Evolutionary conservation across 129 eudicot species (phyloP), one percentile per base, ranked within the genome.

Genomic region (Helichrysum umbraculigerum): DNA sequence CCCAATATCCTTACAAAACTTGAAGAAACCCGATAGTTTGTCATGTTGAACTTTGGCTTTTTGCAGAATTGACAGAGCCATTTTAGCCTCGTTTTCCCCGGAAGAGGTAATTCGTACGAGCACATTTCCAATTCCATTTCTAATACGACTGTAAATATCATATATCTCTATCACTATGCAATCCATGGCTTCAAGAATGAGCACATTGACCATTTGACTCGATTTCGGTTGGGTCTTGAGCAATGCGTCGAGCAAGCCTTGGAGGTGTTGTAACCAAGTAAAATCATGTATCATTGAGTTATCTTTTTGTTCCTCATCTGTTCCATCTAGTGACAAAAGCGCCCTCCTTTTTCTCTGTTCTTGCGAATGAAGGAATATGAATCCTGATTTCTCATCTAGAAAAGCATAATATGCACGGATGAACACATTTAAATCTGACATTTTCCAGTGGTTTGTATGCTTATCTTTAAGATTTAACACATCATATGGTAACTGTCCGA

Each of bases 181-280:
- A 42, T 93, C 91, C 96, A 93, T 88, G 19, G 90, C 97, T 73
- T 90, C 96, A 25, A 88, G 84, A 47, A 88, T 57, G 9, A 93
- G 81, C 39, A 67, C 66, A 12, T 54, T 85, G n/a, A 51, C 70
- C 57, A 72, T 75, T 16, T 70, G 75, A 3, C 37, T 57, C 0
- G 83, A 30, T 22, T 72, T 70, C 1, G 89, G 96, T 71, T 44
- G 85, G 60, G 87, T 82, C 59, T 78, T 76, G 47, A 90, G 81
- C 79, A 88, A 35, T 61, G 79, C 39, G 50, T 90, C 97, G 12
- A 93, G 79, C 85, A 90, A 71, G 17, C 37, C 79, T 59, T 93
- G 96, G 75, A 89, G 70, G 15, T 78, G 79, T 67, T 88, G 87
- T 68, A 90, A 71, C 87, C 87, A 67, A 5, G 70, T 67, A 60